Evolutionary conservation across 176 grass and related monocot species (phyloP).

Genomic region (Puccinellia tenuiflora): DNA sequence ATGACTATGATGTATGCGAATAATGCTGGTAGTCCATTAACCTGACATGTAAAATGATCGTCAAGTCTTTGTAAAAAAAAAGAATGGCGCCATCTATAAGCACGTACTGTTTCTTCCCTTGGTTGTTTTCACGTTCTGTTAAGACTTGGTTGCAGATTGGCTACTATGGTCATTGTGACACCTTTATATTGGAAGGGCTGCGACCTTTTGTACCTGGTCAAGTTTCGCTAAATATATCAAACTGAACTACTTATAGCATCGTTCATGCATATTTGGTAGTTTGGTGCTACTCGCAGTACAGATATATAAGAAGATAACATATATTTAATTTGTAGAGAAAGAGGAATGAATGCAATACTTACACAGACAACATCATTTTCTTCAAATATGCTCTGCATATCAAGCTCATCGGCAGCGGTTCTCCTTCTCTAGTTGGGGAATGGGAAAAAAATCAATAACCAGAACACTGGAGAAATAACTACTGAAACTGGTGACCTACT

Average conservation of each 20-base stretch:
- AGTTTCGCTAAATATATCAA: not conserved
- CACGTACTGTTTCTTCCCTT: not conserved
- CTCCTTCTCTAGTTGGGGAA: conserved; percentile 59
- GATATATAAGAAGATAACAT: not conserved
- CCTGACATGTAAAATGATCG: not conserved
- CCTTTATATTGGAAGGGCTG: not conserved
- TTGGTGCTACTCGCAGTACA: not conserved
- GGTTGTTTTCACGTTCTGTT: not conserved
- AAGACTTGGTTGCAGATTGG: not conserved
- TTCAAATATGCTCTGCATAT: conserved; percentile 81
- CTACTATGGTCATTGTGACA: not conserved
- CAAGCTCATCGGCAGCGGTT: conserved; percentile 96
- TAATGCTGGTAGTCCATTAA: not conserved
- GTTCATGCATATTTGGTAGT: not conserved
- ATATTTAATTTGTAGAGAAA: not conserved
- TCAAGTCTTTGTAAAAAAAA: not conserved
- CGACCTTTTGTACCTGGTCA: not conserved
- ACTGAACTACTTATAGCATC: not conserved
- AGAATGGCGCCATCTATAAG: not conserved
- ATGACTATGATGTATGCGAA: too few species aligned
- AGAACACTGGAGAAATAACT: conserved; percentile 7
- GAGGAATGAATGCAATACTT: conserved; percentile 26
- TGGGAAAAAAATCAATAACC: not conserved
- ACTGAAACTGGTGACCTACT: not conserved
- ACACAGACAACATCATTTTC: conserved; percentile 99